Conservation (phyloP, 2,329 filamentous ascomycete species). For the Paecilomyces sp. region DNA sequence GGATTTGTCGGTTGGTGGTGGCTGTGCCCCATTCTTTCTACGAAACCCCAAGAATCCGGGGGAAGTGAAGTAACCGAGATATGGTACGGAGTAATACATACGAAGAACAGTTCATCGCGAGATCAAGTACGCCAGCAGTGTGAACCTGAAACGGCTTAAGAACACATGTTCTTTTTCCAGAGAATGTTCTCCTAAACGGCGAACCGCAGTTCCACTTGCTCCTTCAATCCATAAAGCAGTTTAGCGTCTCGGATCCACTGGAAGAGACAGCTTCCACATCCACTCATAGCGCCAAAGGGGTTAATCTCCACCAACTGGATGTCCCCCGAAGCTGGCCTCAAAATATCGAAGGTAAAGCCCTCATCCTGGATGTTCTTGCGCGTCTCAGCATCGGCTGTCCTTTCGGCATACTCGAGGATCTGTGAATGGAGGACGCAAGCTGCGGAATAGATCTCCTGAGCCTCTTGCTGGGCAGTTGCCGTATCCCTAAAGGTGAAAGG, state of each 20-base stretch:
- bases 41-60: background rate
- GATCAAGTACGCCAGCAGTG: background rate
- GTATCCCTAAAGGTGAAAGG: constrained; percentile 16
- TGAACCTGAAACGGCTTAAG: background rate
- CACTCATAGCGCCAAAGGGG: constrained; percentile 37
- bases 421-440: constrained; percentile 12
- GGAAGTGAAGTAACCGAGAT: background rate
- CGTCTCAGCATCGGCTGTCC: constrained; percentile 17
- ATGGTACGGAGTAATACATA: background rate
- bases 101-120: background rate
- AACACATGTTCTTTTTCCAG: background rate
- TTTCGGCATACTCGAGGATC: constrained; percentile 19
- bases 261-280: constrained; percentile 41
- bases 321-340: constrained; percentile 23
- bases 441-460: constrained; percentile 12
- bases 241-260: constrained; percentile 37
- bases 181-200: background rate
- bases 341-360: constrained; percentile 40
- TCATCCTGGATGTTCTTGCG: constrained; percentile 18
- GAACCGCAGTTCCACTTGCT: constrained; percentile 24
- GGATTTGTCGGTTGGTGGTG: background rate
- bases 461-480: constrained; percentile 5
- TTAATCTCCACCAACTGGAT: constrained; percentile 40
- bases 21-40: background rate
- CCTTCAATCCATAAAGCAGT: constrained; percentile 28